Conservation (phyloP, 306 rosid species). For the Clitoria ternatea region DNA sequence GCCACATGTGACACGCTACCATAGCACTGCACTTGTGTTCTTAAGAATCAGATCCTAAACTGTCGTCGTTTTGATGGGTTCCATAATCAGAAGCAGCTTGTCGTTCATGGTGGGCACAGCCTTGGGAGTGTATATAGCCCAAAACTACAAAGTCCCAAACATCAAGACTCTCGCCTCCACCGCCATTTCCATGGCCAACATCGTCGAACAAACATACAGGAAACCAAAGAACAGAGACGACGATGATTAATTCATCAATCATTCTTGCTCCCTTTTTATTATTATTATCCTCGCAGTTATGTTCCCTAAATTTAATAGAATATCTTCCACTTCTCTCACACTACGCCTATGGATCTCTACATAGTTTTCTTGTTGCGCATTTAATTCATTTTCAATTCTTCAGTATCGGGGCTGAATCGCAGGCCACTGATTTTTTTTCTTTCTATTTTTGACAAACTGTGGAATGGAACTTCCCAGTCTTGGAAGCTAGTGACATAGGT, state of each 20-base stretch:
- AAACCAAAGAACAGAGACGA: neutral
- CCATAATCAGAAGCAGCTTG: neutral
- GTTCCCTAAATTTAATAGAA: no score
- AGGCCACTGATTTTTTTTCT: neutral
- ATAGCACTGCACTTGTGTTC: neutral
- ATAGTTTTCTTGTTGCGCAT: neutral
- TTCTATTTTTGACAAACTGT: no score
- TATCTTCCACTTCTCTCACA: neutral
- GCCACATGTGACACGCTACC: no score
- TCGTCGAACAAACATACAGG: conserved; percentile 15
- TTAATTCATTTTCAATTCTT: neutral
- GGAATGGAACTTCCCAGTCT: no score
- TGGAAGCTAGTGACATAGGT: no score
- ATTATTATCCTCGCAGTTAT: no score
- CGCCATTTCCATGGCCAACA: neutral
- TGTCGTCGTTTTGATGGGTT: neutral
- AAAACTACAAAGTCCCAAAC: conserved; percentile 17
- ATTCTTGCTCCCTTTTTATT: no score
- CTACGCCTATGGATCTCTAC: no score
- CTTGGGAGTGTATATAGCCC: conserved; percentile 15
- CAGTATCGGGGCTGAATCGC: neutral
- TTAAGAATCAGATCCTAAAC: neutral
- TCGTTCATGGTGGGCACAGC: neutral
- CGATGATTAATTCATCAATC: neutral
- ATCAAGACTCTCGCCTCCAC: conserved; percentile 13